Evolutionary conservation across 495 filamentous ascomycete genomes (phyloP).

Genomic region (Hypoxylon cercidicola): DNA sequence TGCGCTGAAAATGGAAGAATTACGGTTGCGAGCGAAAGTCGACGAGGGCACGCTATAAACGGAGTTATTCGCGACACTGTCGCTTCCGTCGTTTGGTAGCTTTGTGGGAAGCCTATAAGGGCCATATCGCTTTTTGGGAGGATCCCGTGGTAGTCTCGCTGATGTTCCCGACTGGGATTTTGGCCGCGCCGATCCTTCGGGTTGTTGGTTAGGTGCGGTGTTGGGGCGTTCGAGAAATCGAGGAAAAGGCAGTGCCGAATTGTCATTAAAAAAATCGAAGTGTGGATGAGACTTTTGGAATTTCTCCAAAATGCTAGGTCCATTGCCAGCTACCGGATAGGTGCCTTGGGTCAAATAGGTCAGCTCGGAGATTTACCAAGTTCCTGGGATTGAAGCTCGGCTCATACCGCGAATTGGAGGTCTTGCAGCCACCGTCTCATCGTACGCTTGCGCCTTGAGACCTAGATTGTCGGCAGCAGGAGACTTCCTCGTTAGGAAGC

Average conservation of each 20-base stretch:
- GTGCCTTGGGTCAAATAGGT: constrained; percentile 44
- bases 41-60: constrained; percentile 15
- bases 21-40: constrained; percentile 19
- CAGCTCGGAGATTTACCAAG: constrained; percentile 34
- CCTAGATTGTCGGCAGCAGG: constrained; percentile 35
- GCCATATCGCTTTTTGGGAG: constrained; percentile 37
- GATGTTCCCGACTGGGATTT: constrained; percentile 27
- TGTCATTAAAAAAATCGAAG: constrained; percentile 36
- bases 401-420: constrained; percentile 50
- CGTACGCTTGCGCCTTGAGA: constrained; percentile 47
- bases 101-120: constrained; percentile 40
- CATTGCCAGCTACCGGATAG: constrained; percentile 47
- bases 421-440: constrained; percentile 41
- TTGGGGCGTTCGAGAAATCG: constrained; percentile 48
- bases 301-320: constrained; percentile 40
- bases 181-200: constrained; percentile 20
- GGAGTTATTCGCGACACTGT: constrained; percentile 11
- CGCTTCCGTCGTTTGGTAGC: constrained; percentile 15
- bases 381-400: constrained; percentile 38
- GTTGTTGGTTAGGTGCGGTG: constrained; percentile 48
- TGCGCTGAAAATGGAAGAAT: constrained; percentile 43
- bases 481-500: constrained; percentile 50
- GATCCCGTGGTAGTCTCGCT: constrained; percentile 17
- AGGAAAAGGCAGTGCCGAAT: constrained; percentile 46
- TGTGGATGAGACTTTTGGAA: constrained; percentile 44